Evolutionary conservation across 805 yeast genomes (phyloP).

Genomic region (Nakazawaea populi): DNA sequence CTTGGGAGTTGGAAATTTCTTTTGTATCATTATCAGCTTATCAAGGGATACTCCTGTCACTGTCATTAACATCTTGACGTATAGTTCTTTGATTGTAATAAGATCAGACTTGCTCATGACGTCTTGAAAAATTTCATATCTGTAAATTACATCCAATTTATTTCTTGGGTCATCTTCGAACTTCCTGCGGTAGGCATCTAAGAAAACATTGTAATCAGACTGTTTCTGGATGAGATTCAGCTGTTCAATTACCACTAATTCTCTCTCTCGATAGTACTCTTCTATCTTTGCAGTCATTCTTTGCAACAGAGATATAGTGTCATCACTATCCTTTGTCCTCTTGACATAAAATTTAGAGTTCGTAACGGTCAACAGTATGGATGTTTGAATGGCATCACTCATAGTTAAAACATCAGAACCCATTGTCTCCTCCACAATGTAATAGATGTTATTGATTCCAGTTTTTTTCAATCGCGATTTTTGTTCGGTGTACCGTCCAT

Average conservation of each 20-base stretch:
- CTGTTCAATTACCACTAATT: conserved; percentile 39
- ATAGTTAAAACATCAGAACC: conserved; percentile 37
- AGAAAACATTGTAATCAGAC: conserved; percentile 37
- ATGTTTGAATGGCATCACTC: conserved; percentile 68
- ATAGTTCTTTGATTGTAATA: conserved; percentile 71
- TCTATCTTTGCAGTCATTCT: conserved; percentile 40
- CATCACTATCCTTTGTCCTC: conserved; percentile 66
- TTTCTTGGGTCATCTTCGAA: conserved; percentile 21
- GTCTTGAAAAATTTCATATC: conserved; percentile 53
- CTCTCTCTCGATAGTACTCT: conserved; percentile 29
- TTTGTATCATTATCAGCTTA: conserved; percentile 76
- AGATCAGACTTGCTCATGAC: conserved; percentile 64
- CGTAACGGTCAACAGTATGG: conserved; percentile 65
- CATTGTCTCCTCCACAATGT: conserved; percentile 73
- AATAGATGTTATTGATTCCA: conserved; percentile 61
- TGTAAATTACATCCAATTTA: conserved; percentile 34
- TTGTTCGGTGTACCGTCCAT: conserved; percentile 87
- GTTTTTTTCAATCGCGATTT: conserved; percentile 68
- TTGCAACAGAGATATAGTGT: conserved; percentile 58
- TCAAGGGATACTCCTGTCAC: conserved; percentile 79
- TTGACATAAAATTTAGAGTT: conserved; percentile 62
- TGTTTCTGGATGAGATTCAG: conserved; percentile 46
- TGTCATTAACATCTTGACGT: conserved; percentile 70
- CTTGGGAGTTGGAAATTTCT: conserved; percentile 63
- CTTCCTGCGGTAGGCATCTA: conserved; percentile 37